phyloP scores from a whole-genome alignment of 2,329 filamentous ascomycete genomes.

The Aspergillus terreus region DNA sequence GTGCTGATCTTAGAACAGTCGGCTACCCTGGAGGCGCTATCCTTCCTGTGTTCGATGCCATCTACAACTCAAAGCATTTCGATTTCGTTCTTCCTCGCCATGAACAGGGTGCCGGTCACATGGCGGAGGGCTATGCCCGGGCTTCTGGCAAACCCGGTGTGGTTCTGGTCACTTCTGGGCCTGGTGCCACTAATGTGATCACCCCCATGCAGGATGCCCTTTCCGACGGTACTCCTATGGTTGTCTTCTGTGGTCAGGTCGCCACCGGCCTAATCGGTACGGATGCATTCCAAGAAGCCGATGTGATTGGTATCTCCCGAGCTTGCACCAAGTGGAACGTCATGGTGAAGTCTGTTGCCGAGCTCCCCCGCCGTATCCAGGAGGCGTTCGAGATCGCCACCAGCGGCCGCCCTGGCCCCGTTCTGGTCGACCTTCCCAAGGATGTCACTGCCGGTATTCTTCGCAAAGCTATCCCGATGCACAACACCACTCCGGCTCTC shows the following conservation, averaged over 20 bases:
- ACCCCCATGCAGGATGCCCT: slow-evolving; percentile 96
- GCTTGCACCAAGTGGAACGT: slow-evolving; percentile 99
- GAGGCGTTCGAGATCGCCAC: slow-evolving; percentile 98
- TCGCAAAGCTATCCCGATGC: slow-evolving; percentile 76
- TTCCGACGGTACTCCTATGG: slow-evolving; percentile 91
- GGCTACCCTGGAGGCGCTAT: slow-evolving; percentile 95
- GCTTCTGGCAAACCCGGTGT: slow-evolving; percentile 92
- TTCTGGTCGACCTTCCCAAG: slow-evolving; percentile 93
- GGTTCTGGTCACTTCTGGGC: slow-evolving; percentile 93
- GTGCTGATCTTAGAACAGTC: slow-evolving; percentile 46
- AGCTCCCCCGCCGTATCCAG: slow-evolving; percentile 89
- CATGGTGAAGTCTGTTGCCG: slow-evolving; percentile 93
- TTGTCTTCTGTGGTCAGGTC: slow-evolving; percentile 95
- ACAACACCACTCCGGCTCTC: slow-evolving; percentile 68
- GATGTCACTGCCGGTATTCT: slow-evolving; percentile 88
- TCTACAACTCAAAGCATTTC: slow-evolving; percentile 97
- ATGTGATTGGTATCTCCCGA: slow-evolving; percentile 88
- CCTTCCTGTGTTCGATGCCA: slow-evolving; percentile 96
- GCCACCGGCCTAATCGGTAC: slow-evolving; percentile 84
- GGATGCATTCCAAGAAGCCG: slow-evolving; percentile 95
- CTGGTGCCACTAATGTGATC: slow-evolving; percentile 92
- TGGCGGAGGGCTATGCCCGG: slow-evolving; percentile 95
- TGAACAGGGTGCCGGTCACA: slow-evolving; percentile 96
- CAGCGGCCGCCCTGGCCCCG: slow-evolving; percentile 86
- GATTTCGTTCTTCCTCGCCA: slow-evolving; percentile 93